phyloP scores from a whole-genome alignment of 2,329 filamentous ascomycete species.

The Aureobasidium melanogenum region DNA sequence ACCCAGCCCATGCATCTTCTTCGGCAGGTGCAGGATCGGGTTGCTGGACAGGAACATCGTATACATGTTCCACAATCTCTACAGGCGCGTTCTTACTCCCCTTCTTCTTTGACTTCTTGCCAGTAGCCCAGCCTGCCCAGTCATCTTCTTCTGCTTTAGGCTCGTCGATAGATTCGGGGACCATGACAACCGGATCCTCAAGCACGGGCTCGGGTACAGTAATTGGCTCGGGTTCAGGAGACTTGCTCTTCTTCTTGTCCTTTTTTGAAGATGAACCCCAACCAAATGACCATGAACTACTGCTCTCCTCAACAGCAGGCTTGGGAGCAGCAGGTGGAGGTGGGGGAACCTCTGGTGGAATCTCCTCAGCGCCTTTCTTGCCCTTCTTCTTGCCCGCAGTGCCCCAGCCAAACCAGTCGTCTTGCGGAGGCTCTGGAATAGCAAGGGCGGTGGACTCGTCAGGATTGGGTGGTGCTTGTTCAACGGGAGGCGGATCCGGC shows the following conservation, averaged over 20 bases:
- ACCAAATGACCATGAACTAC: conserved; percentile 46
- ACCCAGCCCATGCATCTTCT: conserved; percentile 23
- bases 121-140: conserved; percentile 37
- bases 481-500: conserved; percentile 16
- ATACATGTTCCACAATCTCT: conserved; percentile 31
- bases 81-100: conserved; percentile 40
- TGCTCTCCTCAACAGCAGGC: conserved; percentile 26
- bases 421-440: conserved; percentile 15
- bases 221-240: conserved; percentile 6
- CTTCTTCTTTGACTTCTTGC: conserved; percentile 48
- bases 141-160: conserved; percentile 42
- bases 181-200: conserved; percentile 25
- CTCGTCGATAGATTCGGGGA: conserved; percentile 42
- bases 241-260: conserved; percentile 40
- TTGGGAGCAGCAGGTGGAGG: conserved; percentile 17
- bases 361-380: conserved; percentile 22
- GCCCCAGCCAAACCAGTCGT: conserved; percentile 23
- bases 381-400: conserved; percentile 22
- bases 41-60: conserved; percentile 8
- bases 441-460: conserved; percentile 22
- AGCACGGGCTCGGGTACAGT: conserved; percentile 19
- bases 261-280: conserved; percentile 47
- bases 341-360: conserved; percentile 17
- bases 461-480: conserved; percentile 24
- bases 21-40: conserved; percentile 22